Conservation (phyloP, 768 basidiomycete genomes). For the Collybiopsis luxurians region DNA sequence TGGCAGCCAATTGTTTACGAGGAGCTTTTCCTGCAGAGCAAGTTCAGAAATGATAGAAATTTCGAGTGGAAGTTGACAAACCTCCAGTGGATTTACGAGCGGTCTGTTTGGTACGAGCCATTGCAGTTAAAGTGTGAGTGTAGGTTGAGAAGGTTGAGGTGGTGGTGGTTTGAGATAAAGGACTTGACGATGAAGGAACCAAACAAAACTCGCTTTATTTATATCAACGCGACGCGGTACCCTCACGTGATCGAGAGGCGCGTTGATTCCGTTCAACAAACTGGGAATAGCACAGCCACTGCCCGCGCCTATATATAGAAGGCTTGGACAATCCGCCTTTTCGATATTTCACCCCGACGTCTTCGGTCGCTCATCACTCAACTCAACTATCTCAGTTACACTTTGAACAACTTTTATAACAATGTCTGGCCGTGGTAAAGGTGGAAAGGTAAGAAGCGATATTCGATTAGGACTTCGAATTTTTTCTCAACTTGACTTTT, state of each 20-base stretch:
- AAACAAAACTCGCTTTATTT: neutral
- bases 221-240: neutral
- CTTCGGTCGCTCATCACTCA: neutral
- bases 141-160: neutral
- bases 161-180: constrained; percentile 11
- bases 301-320: neutral
- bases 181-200: neutral
- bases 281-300: neutral
- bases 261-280: neutral
- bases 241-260: neutral
- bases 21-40: constrained; percentile 43
- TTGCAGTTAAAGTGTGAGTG: constrained; percentile 20
- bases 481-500: no score
- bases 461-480: neutral
- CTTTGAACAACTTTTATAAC: neutral
- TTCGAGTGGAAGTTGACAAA: constrained; percentile 30
- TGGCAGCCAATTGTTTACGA: constrained; percentile 54
- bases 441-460: neutral
- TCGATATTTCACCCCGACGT: neutral
- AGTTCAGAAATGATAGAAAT: neutral
- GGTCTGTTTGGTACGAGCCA: constrained; percentile 60
- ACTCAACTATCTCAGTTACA: neutral
- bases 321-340: neutral
- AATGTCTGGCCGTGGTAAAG: constrained; percentile 6
- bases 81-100: constrained; percentile 62